Conservation (phyloP, 176 grass and related monocot genomes). For the Eremochloa ophiuroides region DNA sequence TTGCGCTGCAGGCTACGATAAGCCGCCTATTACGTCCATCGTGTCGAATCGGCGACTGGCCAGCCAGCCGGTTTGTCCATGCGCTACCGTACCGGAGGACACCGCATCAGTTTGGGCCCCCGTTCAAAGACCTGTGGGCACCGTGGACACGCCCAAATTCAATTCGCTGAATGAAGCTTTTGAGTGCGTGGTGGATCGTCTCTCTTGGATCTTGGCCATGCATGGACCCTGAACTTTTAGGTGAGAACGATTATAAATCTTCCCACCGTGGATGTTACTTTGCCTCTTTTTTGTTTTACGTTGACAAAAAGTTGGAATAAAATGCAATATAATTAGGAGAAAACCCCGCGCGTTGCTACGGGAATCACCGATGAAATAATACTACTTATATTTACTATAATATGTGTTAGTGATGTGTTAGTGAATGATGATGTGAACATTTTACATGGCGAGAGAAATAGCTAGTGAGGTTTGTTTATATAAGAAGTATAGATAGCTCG, state of each 20-base stretch:
- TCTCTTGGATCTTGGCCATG: background rate
- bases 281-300: background rate
- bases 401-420: no score
- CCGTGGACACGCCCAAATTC: background rate
- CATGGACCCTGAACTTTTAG: background rate
- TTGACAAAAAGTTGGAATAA: conserved; percentile 12
- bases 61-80: no score
- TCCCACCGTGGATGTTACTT: background rate
- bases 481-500: no score
- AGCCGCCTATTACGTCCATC: no score
- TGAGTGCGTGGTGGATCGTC: conserved; percentile 13
- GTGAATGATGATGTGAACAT: no score
- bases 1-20: background rate
- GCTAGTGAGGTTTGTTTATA: no score
- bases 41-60: no score
- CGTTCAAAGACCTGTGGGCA: background rate
- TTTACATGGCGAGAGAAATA: no score
- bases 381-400: no score
- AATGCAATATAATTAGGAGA: background rate
- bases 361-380: no score
- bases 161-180: background rate
- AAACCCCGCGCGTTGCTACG: no score
- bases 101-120: background rate
- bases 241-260: background rate
- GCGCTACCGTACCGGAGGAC: no score